Evolutionary conservation across 306 rosid genomes (phyloP).

Genomic region (Acacia acuminata): DNA sequence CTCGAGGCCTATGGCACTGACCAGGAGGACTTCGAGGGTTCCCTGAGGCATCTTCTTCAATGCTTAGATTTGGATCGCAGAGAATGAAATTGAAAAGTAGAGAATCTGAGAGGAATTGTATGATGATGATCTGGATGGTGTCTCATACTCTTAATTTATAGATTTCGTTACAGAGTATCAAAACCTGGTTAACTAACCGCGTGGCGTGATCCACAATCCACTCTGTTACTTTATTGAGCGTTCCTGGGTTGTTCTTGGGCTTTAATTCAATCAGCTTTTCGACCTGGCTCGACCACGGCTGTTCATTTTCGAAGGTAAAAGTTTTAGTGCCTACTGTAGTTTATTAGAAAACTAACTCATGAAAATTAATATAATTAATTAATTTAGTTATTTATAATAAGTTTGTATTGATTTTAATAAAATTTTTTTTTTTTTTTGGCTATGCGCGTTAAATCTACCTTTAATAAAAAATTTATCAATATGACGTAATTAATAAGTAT

Average conservation of each 20-base stretch:
- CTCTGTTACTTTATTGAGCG: not conserved
- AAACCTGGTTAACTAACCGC: not conserved
- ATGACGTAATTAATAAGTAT: no score
- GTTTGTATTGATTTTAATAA: no score
- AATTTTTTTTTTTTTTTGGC: no score
- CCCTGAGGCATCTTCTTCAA: constrained; percentile 62
- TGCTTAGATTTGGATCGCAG: not conserved
- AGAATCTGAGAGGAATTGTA: constrained; percentile 5
- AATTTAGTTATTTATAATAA: no score
- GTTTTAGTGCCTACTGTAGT: no score
- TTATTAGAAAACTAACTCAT: no score
- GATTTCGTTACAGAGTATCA: not conserved
- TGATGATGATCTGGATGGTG: not conserved
- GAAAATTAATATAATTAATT: no score
- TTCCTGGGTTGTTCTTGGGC: not conserved
- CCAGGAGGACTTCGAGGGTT: constrained; percentile 70
- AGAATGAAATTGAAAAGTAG: not conserved
- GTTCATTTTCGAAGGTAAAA: not conserved
- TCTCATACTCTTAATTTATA: not conserved
- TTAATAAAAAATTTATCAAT: no score
- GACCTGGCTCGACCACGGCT: not conserved
- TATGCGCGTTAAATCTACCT: no score
- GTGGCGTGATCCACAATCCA: not conserved
- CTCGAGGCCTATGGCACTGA: constrained; percentile 67
- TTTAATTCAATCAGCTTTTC: not conserved